Conservation (phyloP, 1,284 basidiomycete species). For the Athelia psychrophila region DNA sequence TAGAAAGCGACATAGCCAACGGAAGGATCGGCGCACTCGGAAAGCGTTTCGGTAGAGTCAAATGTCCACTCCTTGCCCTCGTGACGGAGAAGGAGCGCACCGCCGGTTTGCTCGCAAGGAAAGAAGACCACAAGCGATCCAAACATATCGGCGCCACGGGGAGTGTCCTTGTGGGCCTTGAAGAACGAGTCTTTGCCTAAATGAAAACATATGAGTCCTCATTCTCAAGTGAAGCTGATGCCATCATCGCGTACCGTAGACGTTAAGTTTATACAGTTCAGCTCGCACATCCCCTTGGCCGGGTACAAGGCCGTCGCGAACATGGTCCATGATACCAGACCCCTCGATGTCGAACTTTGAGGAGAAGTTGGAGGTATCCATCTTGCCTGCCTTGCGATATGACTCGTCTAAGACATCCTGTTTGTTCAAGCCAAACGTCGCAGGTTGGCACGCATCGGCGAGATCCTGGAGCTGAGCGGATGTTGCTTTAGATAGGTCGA, state of each 20-base stretch:
- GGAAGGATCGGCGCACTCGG: slow-evolving; percentile 6
- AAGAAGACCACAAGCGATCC: slow-evolving; percentile 36
- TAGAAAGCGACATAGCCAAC: slow-evolving; percentile 35
- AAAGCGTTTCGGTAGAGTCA: slow-evolving; percentile 17
- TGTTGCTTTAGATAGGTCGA: background rate
- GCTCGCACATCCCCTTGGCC: slow-evolving; percentile 8
- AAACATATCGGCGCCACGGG: slow-evolving; percentile 26
- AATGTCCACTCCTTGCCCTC: slow-evolving; percentile 21
- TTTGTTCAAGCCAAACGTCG: slow-evolving; percentile 25
- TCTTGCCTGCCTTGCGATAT: slow-evolving; percentile 31
- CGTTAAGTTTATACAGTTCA: slow-evolving; percentile 31
- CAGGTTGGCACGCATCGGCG: slow-evolving; percentile 22
- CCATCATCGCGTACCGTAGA: slow-evolving; percentile 26
- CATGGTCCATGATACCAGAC: slow-evolving; percentile 18
- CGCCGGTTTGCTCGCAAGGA: slow-evolving; percentile 36
- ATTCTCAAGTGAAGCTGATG: background rate
- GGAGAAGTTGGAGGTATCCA: slow-evolving; percentile 24
- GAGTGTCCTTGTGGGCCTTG: slow-evolving; percentile 22
- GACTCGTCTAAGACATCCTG: slow-evolving; percentile 27
- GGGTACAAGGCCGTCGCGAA: slow-evolving; percentile 19
- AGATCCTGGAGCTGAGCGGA: slow-evolving; percentile 7
- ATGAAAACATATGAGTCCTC: background rate
- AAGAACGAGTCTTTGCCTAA: slow-evolving; percentile 17
- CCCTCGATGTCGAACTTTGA: slow-evolving; percentile 22
- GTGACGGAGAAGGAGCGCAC: slow-evolving; percentile 29